Base-by-base conservation (phyloP, 1,139 yeast species). In the Zygosaccharomyces sapae region DNA sequence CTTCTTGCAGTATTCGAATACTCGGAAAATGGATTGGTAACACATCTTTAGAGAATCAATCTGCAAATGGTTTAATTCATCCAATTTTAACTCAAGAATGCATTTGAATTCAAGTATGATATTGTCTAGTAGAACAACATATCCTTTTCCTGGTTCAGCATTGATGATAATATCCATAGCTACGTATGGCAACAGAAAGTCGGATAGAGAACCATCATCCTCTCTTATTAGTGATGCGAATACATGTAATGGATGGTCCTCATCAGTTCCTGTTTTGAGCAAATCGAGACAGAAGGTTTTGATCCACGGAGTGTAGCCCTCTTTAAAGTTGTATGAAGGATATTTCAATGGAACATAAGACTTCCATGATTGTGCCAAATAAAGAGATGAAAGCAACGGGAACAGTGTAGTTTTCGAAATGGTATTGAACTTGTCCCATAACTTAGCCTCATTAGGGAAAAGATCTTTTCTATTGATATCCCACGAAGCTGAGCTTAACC, bases 1-100 rank as follows among this genome's bases (percentile, higher is more conserved):
- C 55, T 86, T 87, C 51, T 83, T 80, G 50, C 90, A 78, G 61
- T 90, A 89, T 59, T 94, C 98, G 34, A 90, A 70, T 2, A 90
- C 80, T 30, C 81, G 79, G 58, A 92, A 87, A 0, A 90, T 76
- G 0, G 88, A 73, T 52, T 85, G 85, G 58, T 81, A 83, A 53
- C 88, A 83, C 44, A 79, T 71, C 54, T 80, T 79, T 48, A 83
- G 61, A 51, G 76, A 79, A 54, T 83, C 89, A 18, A 76, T 67
- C 49, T 71, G 71, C 40, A 79, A 80, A 25, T 81, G 79, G 13
- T 77, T 74, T 5, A 73, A 64, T 0, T 68, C 58, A 10, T 72
- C 72, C 2, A 78, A 59, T 33, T 77, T 75, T n/a, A 70, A 67
- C 2, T 70, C 67, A 46, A 90, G 70, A 9, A 90, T 77, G 10